Evolutionary conservation across 1,284 basidiomycete genomes (phyloP), one percentile per base, ranked within the genome.

Genomic region (Marasmius sp.): DNA sequence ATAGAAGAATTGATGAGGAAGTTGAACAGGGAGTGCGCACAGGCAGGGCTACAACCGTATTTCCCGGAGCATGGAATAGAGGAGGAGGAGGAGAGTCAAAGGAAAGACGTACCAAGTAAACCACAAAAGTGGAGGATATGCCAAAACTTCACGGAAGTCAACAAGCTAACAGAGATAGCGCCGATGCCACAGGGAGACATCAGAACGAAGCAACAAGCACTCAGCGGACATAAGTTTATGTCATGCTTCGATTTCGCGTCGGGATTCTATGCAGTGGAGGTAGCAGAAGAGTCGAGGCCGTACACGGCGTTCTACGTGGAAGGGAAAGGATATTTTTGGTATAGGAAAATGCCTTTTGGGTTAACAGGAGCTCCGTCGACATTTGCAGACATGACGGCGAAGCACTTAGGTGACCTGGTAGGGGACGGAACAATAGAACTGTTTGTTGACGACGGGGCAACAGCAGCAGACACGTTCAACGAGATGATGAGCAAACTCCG

Each of bases 131-230:
- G 74, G 72, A 47, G 75, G 0, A 65, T 80, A 1, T 78, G 75
- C 49, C 77, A 78, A 50, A 71, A 76, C 59, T 80, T 75, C 56
- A 64, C 51, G 1, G 68, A 71, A 16, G 45, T 77, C 33, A 79
- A 80, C 66, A 67, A 69, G 18, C 65, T 71, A 0, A 78, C 75
- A 0, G 45, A 73, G 34, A 65, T 78, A 0, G 65, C 71, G 8
- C 68, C 75, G 2, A 73, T 79, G 61, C 75, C 69, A 1, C 72
- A 74, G 53, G 74, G 76, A 4, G 72, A 78, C 61, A 75, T 78
- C 0, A 60, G 67, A 0, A 61, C 65, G 1, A 78, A 77, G 57
- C 75, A 78, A 47, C 70, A 71, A 20, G 11, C 63, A 5, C 62
- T 78, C 0, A 68, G 67, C 16, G 74, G 76, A 0, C 70, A 77